Conservation (phyloP, 2,329 filamentous ascomycete genomes). For the Stemphylium lycopersici region DNA sequence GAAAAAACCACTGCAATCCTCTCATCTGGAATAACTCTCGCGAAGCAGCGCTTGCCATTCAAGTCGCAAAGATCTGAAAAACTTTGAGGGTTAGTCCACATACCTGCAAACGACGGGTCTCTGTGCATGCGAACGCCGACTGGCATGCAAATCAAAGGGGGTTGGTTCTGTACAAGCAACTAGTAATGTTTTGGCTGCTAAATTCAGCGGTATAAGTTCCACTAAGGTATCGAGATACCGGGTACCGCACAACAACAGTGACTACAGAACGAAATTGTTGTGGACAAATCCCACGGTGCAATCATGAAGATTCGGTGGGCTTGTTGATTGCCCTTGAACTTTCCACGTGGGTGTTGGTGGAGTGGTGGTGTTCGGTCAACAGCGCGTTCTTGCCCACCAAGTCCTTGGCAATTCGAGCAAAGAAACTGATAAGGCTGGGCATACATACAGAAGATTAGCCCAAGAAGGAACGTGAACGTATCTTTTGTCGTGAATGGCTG, state of each 20-base stretch:
- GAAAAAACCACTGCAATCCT: too few relatives aligned
- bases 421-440: neutral
- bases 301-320: neutral
- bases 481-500: neutral
- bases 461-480: neutral
- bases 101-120: too few relatives aligned
- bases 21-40: too few relatives aligned
- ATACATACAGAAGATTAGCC: neutral
- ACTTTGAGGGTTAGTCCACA: too few relatives aligned
- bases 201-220: neutral
- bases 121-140: too few relatives aligned
- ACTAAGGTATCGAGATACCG: neutral
- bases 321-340: neutral
- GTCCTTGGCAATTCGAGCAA: neutral
- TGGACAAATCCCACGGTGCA: neutral
- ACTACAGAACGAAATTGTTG: neutral
- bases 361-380: neutral
- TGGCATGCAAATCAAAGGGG: too few relatives aligned
- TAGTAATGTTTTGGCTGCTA: too few relatives aligned
- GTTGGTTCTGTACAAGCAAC: too few relatives aligned
- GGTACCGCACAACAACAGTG: neutral
- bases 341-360: neutral
- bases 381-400: neutral
- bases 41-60: too few relatives aligned
- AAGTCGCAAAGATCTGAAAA: too few relatives aligned